Base-by-base conservation (phyloP, 192 early-diverging fungal species). In the Gryganskiella cystojenkinii region DNA sequence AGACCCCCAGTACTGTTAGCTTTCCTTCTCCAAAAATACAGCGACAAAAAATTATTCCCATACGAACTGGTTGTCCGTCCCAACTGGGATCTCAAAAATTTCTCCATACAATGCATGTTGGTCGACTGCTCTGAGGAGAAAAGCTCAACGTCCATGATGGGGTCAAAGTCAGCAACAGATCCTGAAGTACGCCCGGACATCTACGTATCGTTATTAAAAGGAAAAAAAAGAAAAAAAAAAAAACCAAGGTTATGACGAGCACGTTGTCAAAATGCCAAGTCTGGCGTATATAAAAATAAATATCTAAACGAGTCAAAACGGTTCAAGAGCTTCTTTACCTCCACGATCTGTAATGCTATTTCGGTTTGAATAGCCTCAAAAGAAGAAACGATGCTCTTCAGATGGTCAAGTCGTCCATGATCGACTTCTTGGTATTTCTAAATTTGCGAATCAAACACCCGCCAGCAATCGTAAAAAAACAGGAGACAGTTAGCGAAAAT, bases 351-450 rank as follows among this genome's bases (percentile, higher is more conserved):
- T 43, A 75, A 57, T 31, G 37, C 71, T 20, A 55, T 61, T 51
- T 83, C 81, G 30, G 50, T 70, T 42, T 83, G 81, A 5, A 74
- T 64, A 5, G 76, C 59, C 53, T 83, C 81, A 49, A 83, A 83
- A 20, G 57, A 52, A 13, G 50, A 33, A 0, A 83, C 50, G 7
- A 42, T 64, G 25, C 74, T 70, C 64, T 83, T 79, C 44, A 83
- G 31, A 64, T 83, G 60, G 10, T 68, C 66, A 2, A 66, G 63
- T 35, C 81, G 75, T 6, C 24, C 52, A 40, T 79, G 64, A 65
- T 83, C 81, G 27, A 83, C 45, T 25, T 44, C 30, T 70, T 83
- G 76, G 42, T 62, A 80, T 71, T 71, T 79, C 81, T 83, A 70
- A 20, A 0, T 17, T n/a, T n/a, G n/a, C n/a, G n/a, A n/a, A n/a